Conservation (phyloP, 345 rosid species). For the Capsella bursapastoris region DNA sequence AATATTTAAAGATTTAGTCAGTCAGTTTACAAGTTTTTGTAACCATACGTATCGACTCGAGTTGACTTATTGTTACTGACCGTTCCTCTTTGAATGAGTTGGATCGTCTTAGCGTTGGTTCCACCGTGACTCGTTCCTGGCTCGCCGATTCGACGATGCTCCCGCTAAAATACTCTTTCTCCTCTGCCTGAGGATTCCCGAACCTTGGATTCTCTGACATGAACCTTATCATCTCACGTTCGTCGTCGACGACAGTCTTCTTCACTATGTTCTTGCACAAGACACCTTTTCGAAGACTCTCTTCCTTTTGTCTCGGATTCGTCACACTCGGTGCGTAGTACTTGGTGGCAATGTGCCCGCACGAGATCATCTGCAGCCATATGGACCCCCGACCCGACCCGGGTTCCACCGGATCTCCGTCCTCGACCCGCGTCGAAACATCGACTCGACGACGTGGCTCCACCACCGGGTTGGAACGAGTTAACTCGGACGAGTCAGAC, state of each 20-base stretch:
- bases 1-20: background rate
- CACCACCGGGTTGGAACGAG: background rate
- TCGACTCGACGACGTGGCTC: slow-evolving; percentile 17
- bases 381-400: slow-evolving; percentile 58
- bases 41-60: background rate
- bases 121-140: slow-evolving; percentile 48
- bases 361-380: slow-evolving; percentile 70
- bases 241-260: slow-evolving; percentile 55
- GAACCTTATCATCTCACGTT: slow-evolving; percentile 56
- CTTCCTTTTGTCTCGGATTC: slow-evolving; percentile 31
- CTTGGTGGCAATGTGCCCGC: slow-evolving; percentile 66
- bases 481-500: slow-evolving; percentile 38
- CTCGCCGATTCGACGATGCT: slow-evolving; percentile 76
- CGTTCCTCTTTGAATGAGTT: slow-evolving; percentile 82
- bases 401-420: slow-evolving; percentile 52
- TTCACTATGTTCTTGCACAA: slow-evolving; percentile 49
- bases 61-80: slow-evolving; percentile 38
- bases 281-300: slow-evolving; percentile 58
- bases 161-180: slow-evolving; percentile 89
- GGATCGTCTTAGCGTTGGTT: slow-evolving; percentile 62
- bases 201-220: slow-evolving; percentile 98
- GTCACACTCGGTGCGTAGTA: slow-evolving; percentile 44
- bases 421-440: slow-evolving; percentile 50
- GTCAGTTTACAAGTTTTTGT: background rate
- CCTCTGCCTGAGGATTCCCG: slow-evolving; percentile 75